phyloP scores from a whole-genome alignment of 441 rosid genomes.

The Brassica balearica region DNA sequence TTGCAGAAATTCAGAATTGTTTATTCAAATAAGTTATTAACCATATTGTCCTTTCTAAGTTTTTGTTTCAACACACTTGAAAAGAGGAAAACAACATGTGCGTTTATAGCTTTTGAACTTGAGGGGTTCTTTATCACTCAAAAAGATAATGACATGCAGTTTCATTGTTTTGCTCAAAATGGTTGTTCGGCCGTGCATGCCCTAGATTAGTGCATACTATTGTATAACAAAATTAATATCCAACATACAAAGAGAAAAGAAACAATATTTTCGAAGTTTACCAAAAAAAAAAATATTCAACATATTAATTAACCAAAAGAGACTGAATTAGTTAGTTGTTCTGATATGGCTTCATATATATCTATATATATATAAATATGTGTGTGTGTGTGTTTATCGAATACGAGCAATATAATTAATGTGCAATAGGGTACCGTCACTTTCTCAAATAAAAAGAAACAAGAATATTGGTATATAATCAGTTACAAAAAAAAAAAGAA shows the following conservation, averaged over 20 bases:
- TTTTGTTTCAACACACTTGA: not conserved
- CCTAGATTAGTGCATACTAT: not conserved
- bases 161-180: not conserved
- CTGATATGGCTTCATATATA: not conserved
- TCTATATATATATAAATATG: no score
- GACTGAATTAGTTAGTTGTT: not conserved
- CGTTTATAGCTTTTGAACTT: not conserved
- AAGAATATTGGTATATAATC: not conserved
- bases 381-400: no score
- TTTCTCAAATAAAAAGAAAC: not conserved
- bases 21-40: not conserved
- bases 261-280: no score
- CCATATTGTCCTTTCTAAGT: not conserved
- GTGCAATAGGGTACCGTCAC: not conserved
- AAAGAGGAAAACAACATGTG: not conserved
- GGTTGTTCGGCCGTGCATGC: not conserved
- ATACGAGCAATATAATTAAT: not conserved
- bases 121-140: not conserved
- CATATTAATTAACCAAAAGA: not conserved
- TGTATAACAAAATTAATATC: not conserved
- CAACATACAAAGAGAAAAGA: not conserved
- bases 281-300: not conserved
- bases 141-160: not conserved
- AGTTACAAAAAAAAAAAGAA: no score
- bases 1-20: not conserved